Evolutionary conservation across 371 early-diverging fungal species (phyloP).

Genomic region (Mucor indicus): DNA sequence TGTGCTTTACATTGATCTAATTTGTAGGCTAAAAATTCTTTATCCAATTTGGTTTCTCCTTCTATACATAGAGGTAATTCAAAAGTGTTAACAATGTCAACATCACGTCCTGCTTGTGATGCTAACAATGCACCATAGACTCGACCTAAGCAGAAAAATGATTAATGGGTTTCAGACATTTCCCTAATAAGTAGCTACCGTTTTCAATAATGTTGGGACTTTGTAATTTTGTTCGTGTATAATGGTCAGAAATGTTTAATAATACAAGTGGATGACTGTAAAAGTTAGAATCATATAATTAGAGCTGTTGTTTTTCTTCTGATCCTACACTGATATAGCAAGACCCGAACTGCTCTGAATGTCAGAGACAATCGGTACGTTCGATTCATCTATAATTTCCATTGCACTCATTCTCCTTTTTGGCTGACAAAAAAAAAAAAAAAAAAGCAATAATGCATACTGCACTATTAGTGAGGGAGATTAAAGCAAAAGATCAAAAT

Average conservation of each 20-base stretch:
- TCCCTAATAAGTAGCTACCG: constrained; percentile 20
- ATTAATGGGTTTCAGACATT: too few relatives aligned
- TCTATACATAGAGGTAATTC: constrained; percentile 60
- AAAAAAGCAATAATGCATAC: not conserved
- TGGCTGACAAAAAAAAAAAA: not conserved
- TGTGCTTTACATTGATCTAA: constrained; percentile 68
- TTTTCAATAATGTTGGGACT: constrained; percentile 34
- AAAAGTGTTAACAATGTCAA: constrained; percentile 82
- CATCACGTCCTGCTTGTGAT: constrained; percentile 78
- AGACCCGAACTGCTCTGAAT: constrained; percentile 41
- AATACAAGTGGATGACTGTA: constrained; percentile 81
- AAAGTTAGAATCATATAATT: not conserved
- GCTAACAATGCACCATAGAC: constrained; percentile 82
- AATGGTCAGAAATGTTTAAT: constrained; percentile 86
- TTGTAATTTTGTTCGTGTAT: constrained; percentile 70
- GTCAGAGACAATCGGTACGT: constrained; percentile 24
- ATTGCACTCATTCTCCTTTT: constrained; percentile 31
- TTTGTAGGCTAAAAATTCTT: constrained; percentile 63
- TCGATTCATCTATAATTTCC: constrained; percentile 41
- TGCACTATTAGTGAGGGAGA: too few relatives aligned
- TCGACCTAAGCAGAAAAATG: constrained; percentile 20
- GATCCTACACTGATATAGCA: constrained; percentile 42
- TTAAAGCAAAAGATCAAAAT: too few relatives aligned
- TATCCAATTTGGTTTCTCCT: constrained; percentile 47
- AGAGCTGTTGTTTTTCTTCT: not conserved